Evolutionary conservation across 2,329 filamentous ascomycete genomes (phyloP).

Genomic region (Ceratocystis albifundus): DNA sequence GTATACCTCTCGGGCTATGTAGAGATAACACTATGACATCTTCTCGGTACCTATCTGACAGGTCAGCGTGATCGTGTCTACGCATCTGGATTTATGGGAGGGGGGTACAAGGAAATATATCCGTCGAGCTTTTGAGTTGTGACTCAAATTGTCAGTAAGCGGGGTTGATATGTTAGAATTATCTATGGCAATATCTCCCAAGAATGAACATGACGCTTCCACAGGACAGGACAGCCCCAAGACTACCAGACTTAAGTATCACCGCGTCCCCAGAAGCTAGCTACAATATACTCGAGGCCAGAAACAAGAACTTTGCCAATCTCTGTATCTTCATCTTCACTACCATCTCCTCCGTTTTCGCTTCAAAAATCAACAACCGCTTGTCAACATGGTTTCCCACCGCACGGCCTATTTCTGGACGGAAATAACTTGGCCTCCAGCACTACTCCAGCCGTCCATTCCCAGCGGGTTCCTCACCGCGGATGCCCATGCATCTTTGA

Average conservation of each 20-base stretch:
- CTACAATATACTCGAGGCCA: background rate
- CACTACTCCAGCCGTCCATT: background rate
- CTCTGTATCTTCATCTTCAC: background rate
- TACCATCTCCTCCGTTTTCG: background rate
- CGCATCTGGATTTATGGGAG: too few species aligned
- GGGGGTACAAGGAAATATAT: background rate
- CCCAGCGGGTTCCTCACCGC: background rate
- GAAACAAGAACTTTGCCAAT: background rate
- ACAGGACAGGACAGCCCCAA: background rate
- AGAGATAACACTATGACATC: too few species aligned
- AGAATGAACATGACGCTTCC: too few species aligned
- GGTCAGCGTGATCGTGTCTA: too few species aligned
- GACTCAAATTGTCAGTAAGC: background rate
- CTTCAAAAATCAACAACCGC: background rate
- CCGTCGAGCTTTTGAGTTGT: background rate
- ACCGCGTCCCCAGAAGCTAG: background rate
- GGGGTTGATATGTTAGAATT: too few species aligned
- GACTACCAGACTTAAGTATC: background rate
- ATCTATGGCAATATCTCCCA: too few species aligned
- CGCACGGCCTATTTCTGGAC: background rate
- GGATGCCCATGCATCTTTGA: background rate
- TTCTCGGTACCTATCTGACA: too few species aligned
- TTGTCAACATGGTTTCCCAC: background rate
- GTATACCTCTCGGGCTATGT: too few species aligned
- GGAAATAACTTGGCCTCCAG: background rate